Evolutionary conservation across 1,284 basidiomycete genomes (phyloP).

Genomic region (Cryptococcus sp.): DNA sequence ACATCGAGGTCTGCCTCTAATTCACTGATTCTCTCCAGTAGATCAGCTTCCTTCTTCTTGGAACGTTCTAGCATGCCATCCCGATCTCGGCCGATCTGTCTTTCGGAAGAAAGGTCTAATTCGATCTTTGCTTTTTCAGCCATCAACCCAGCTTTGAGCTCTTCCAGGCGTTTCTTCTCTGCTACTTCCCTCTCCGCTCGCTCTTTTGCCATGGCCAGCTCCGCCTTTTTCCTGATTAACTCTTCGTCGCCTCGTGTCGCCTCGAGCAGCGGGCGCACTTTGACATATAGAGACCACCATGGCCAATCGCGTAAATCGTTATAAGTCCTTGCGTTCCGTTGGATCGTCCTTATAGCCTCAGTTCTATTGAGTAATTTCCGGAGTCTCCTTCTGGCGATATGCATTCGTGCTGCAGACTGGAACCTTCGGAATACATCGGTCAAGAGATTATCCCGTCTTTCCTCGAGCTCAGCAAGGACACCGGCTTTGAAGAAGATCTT

Average conservation of each 20-base stretch:
- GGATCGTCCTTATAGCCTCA: conserved; percentile 84
- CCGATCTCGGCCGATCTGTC: conserved; percentile 74
- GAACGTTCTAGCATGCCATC: conserved; percentile 77
- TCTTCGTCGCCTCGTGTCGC: conserved; percentile 93
- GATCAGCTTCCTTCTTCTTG: conserved; percentile 74
- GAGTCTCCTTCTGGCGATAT: conserved; percentile 81
- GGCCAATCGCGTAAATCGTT: conserved; percentile 89
- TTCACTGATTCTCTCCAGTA: conserved; percentile 77
- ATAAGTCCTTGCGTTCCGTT: conserved; percentile 89
- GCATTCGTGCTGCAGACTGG: conserved; percentile 81
- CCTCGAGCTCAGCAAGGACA: conserved; percentile 95
- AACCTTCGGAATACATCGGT: conserved; percentile 86
- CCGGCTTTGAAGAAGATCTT: conserved; percentile 99
- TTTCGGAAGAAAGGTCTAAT: conserved; percentile 75
- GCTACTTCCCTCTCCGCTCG: conserved; percentile 76
- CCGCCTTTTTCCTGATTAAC: conserved; percentile 79
- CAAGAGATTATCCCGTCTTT: conserved; percentile 78
- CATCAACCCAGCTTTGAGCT: conserved; percentile 70
- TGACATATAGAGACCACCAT: conserved; percentile 98
- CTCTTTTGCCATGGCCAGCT: conserved; percentile 76
- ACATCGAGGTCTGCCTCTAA: conserved; percentile 79
- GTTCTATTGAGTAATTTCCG: conserved; percentile 94
- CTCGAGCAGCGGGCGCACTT: conserved; percentile 85
- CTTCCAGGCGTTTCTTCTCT: conserved; percentile 73
- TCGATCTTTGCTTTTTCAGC: conserved; percentile 76